Evolutionary conservation across 257 asterid genomes (phyloP).

Genomic region (Scutellaria barbata): DNA sequence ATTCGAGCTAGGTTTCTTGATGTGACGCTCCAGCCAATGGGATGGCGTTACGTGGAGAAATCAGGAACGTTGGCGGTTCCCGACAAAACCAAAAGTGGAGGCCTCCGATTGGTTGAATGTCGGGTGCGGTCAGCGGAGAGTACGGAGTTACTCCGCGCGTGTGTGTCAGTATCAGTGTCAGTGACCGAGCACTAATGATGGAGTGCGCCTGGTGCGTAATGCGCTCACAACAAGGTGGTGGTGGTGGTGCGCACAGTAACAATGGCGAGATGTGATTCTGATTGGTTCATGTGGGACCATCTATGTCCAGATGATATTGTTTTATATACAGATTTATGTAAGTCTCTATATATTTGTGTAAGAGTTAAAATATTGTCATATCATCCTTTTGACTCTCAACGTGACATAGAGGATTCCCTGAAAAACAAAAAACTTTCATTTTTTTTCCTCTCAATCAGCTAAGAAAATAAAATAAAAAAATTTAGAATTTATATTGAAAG

Average conservation of each 20-base stretch:
- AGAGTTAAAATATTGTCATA: too few species aligned
- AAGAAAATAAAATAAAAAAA: too few species aligned
- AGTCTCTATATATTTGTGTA: too few species aligned
- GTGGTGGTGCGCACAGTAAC: constrained; percentile 14
- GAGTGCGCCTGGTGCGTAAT: constrained; percentile 32
- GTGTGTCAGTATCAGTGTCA: constrained; percentile 28
- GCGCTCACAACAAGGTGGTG: constrained; percentile 27
- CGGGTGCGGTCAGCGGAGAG: constrained; percentile 48
- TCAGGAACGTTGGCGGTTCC: constrained; percentile 37
- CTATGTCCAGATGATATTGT: too few species aligned
- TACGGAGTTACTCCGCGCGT: constrained; percentile 38
- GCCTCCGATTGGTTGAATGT: constrained; percentile 35
- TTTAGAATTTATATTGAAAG: too few species aligned
- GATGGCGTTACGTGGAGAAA: constrained; percentile 45
- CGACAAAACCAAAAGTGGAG: constrained; percentile 44
- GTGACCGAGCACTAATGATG: constrained; percentile 16
- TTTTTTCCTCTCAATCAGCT: too few species aligned
- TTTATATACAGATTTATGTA: too few species aligned
- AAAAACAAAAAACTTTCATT: too few species aligned
- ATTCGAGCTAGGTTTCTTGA: constrained; percentile 20
- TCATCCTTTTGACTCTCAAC: too few species aligned
- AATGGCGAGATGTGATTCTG: not conserved
- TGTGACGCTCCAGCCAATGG: constrained; percentile 45
- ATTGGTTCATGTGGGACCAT: too few species aligned
- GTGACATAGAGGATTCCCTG: too few species aligned